These are phyloP conservation scores for Tulasnella sp. DNA, from an alignment of 768 basidiomycete species.

Conservation along the genomic window DNA sequence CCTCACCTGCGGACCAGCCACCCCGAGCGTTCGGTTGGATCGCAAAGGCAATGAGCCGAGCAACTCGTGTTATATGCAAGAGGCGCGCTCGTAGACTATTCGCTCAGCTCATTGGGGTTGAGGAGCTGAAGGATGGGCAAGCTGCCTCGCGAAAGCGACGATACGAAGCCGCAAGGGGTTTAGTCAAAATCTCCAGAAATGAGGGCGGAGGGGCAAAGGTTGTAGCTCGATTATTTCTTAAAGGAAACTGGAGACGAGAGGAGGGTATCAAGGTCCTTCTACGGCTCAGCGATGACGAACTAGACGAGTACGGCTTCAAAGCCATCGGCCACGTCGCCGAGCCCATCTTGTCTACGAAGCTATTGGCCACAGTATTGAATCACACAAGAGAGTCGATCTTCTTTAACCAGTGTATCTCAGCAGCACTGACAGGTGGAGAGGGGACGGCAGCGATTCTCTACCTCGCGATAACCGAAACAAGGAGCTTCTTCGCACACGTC, in stretches of 20 bases:
- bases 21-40: too few species aligned
- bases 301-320: neutral
- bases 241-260: neutral
- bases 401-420: neutral
- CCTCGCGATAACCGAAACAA: neutral
- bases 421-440: neutral
- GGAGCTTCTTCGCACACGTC: neutral
- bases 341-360: neutral
- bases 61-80: too few species aligned
- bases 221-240: neutral
- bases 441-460: neutral
- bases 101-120: too few species aligned
- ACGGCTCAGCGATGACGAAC: neutral
- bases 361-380: neutral
- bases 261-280: neutral
- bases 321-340: neutral
- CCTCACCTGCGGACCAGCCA: too few species aligned
- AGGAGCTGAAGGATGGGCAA: too few species aligned
- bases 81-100: too few species aligned
- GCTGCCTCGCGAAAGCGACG: too few species aligned
- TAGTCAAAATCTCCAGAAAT: too few species aligned
- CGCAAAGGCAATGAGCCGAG: too few species aligned
- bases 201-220: too few species aligned
- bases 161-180: too few species aligned
- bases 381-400: neutral